These are phyloP conservation scores for Fusarium sp. DNA, from an alignment of 2,329 filamentous ascomycete genomes.

Conservation along the genomic window DNA sequence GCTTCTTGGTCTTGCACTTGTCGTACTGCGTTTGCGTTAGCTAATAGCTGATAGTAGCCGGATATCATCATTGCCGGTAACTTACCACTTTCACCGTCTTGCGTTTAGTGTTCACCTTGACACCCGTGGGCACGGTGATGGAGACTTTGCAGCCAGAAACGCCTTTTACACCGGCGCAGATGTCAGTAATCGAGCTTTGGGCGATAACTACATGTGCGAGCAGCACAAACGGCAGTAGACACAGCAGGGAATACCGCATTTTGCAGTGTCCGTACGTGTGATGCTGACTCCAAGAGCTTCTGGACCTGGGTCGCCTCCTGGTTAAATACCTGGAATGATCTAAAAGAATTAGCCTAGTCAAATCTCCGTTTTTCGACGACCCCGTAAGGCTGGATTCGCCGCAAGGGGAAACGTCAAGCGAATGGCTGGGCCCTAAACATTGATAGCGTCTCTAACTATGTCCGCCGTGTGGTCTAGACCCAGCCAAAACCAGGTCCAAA, in stretches of 20 bases:
- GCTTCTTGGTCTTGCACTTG: neutral
- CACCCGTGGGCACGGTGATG: neutral
- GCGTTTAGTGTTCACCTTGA: neutral
- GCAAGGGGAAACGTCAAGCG: neutral
- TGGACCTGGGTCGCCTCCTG: rapidly evolving
- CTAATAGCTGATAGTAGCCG: neutral
- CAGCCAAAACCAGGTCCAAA: neutral
- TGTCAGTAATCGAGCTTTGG: neutral
- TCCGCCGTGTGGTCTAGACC: neutral
- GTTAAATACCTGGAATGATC: neutral
- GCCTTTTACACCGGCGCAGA: neutral
- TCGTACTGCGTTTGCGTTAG: neutral
- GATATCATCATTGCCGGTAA: neutral
- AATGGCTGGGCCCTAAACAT: neutral
- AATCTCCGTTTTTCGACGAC: neutral
- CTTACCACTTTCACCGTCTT: neutral
- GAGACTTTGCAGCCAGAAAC: neutral
- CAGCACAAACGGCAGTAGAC: neutral
- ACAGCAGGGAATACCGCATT: neutral
- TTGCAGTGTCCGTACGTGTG: neutral
- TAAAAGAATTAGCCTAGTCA: neutral
- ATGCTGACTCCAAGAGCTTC: neutral
- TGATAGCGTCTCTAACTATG: neutral
- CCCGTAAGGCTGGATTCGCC: neutral
- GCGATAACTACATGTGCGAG: neutral